phyloP scores from a whole-genome alignment of 164 flowering plant genomes.

The Hamamelis virginiana region DNA sequence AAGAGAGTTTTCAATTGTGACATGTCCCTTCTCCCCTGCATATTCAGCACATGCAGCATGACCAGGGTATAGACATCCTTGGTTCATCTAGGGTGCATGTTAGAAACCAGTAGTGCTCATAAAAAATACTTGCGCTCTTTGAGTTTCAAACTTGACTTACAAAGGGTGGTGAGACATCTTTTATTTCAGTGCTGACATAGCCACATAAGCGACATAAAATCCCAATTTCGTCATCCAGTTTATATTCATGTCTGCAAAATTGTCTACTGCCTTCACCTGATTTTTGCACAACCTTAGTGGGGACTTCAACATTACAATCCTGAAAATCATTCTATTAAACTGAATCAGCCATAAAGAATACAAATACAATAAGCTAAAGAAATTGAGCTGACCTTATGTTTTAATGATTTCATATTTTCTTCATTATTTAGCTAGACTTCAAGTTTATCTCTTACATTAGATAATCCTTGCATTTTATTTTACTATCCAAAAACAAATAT shows the following conservation, averaged over 20 bases:
- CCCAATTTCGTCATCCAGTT: constrained; percentile 80
- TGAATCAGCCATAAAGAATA: background rate
- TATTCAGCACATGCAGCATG: background rate
- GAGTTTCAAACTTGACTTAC: constrained; percentile 48
- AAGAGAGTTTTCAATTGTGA: background rate
- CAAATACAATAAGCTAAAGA: background rate
- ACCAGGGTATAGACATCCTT: background rate
- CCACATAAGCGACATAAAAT: constrained; percentile 63
- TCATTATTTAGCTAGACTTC: background rate
- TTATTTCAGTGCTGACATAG: constrained; percentile 59
- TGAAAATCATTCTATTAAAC: constrained; percentile 25
- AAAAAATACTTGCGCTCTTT: background rate
- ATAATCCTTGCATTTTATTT: too few species aligned
- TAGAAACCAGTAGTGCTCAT: background rate
- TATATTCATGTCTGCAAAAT: constrained; percentile 62
- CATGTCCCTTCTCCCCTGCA: background rate
- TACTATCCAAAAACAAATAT: too few species aligned
- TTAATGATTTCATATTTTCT: background rate
- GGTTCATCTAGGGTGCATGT: background rate
- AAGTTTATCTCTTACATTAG: too few species aligned
- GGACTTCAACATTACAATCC: constrained; percentile 28
- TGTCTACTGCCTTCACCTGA: constrained; percentile 18
- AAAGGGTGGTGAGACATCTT: constrained; percentile 61
- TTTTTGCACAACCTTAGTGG: constrained; percentile 11
- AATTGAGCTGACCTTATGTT: background rate